A percentile compares a stretch with the other conserved stretches of the same genome.
These are phyloP conservation scores for Linum usitatissimum DNA, from an alignment of 345 rosid genomes.

Conservation along the genomic window DNA sequence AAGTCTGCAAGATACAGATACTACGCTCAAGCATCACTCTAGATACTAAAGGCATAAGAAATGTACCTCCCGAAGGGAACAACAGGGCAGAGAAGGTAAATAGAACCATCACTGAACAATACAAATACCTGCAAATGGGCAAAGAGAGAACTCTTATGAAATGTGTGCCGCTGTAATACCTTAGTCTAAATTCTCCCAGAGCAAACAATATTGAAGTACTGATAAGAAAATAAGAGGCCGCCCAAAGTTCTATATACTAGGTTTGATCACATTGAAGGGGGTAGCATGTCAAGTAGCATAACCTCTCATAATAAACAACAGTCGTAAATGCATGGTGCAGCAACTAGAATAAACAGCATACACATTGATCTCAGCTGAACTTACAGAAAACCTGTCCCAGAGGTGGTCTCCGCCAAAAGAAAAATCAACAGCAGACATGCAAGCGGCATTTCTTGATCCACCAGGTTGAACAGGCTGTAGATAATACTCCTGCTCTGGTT, in stretches of 20 bases:
- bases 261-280: conserved; percentile 3
- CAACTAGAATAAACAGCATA: conserved; percentile 1
- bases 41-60: neutral
- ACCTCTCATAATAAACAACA: neutral
- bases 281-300: neutral
- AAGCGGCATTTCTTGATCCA: conserved; percentile 58
- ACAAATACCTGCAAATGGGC: conserved; percentile 61
- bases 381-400: conserved; percentile 94
- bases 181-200: neutral
- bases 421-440: conserved; percentile 78
- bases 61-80: conserved; percentile 88
- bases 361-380: conserved; percentile 20
- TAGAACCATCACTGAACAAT: conserved; percentile 70
- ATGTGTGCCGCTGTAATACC: neutral
- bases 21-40: neutral
- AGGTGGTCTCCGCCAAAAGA: conserved; percentile 84
- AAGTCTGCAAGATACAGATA: neutral
- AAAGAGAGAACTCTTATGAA: neutral
- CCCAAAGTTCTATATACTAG: too few relatives aligned
- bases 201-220: too few relatives aligned
- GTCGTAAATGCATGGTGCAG: neutral
- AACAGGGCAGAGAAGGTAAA: conserved; percentile 79
- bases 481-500: conserved; percentile 93
- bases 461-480: conserved; percentile 87
- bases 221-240: too few relatives aligned